These are phyloP conservation scores for Salvia miltiorrhiza DNA, from an alignment of 257 asterid species.

Conservation along the genomic window DNA sequence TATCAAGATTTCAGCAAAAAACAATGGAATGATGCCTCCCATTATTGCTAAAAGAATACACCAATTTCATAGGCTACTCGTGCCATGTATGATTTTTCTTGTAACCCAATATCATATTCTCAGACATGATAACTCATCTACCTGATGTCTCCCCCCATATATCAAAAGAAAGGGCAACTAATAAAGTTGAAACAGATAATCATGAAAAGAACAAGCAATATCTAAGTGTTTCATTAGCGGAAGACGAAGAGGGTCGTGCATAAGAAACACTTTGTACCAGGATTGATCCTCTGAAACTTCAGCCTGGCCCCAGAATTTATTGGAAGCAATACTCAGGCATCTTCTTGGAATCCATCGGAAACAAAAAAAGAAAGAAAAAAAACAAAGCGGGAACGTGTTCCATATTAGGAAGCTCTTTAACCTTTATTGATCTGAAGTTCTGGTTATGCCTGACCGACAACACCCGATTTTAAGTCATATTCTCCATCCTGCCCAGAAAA, in stretches of 20 bases:
- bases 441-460: constrained; percentile 44
- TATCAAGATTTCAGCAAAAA: background rate
- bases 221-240: constrained; percentile 13
- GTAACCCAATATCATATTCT: background rate
- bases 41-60: background rate
- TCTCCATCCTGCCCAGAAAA: constrained; percentile 48
- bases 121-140: constrained; percentile 2
- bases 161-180: constrained; percentile 12
- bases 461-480: constrained; percentile 49
- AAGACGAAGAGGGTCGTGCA: constrained; percentile 21
- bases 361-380: constrained; percentile 13
- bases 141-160: constrained; percentile 8
- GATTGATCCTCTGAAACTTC: constrained; percentile 33
- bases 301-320: constrained; percentile 44
- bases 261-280: constrained; percentile 35
- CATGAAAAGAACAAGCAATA: constrained; percentile 13
- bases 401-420: constrained; percentile 41
- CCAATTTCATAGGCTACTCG: background rate
- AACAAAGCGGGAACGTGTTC: background rate
- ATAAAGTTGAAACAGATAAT: constrained; percentile 15
- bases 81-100: constrained; percentile 4
- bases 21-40: background rate
- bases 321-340: constrained; percentile 32
- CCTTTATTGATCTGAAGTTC: constrained; percentile 53
- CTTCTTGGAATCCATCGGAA: constrained; percentile 23